Conservation (phyloP, 2,329 filamentous ascomycete genomes). For the Tolypocladium ophioglossoides region DNA sequence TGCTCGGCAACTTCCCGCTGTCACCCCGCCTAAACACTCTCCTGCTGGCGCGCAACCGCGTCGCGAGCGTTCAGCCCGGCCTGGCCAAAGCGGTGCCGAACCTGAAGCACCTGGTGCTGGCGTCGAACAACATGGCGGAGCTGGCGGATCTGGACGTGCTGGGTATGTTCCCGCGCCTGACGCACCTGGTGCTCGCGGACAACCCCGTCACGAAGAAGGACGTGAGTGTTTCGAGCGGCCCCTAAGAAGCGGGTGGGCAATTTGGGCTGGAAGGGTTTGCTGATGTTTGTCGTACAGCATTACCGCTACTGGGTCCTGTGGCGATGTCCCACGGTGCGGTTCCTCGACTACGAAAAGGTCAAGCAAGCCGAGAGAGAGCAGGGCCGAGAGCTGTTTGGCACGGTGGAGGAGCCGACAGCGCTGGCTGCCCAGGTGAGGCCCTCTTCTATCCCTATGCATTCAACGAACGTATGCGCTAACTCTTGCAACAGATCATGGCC, state of each 20-base stretch:
- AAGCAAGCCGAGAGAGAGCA: constrained; percentile 72
- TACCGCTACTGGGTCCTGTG: constrained; percentile 90
- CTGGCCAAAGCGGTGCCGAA: constrained; percentile 70
- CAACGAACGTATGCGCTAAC: background rate
- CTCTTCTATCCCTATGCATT: too few species aligned
- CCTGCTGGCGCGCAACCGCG: constrained; percentile 80
- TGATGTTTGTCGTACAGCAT: constrained; percentile 41
- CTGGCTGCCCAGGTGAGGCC: constrained; percentile 54
- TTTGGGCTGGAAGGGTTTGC: background rate
- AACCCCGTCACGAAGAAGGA: constrained; percentile 91
- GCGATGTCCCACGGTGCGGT: constrained; percentile 74
- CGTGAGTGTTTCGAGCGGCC: constrained; percentile 40
- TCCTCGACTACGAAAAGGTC: constrained; percentile 88
- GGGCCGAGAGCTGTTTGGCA: constrained; percentile 76
- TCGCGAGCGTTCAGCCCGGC: constrained; percentile 68
- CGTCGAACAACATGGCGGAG: constrained; percentile 73
- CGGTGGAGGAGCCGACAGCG: constrained; percentile 63
- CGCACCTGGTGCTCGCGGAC: constrained; percentile 70
- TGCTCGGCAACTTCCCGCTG: constrained; percentile 84
- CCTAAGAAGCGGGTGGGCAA: background rate
- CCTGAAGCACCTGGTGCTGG: constrained; percentile 70
- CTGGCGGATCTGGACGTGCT: constrained; percentile 82
- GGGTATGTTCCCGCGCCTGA: constrained; percentile 55
- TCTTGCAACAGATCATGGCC: constrained; percentile 56
- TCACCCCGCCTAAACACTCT: constrained; percentile 81